Evolutionary conservation across 1,284 basidiomycete genomes (phyloP), one percentile per base, ranked within the genome.

Genomic region (Trichosporon faecale): DNA sequence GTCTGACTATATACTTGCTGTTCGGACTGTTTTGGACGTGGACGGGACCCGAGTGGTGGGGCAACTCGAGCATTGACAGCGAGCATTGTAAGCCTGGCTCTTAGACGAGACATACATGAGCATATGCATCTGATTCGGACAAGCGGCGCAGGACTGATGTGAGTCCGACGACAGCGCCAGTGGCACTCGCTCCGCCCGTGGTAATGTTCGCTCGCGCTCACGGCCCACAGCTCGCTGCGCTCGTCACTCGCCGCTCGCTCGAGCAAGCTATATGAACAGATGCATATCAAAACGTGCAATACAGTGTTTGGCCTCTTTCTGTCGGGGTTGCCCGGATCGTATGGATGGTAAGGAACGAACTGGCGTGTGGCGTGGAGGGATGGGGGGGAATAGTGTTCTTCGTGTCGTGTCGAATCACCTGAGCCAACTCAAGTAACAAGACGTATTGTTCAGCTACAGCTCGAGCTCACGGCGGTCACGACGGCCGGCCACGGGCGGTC

Each of bases 1-100:
- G 85, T 7, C 71, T 87, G 68, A 74, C 75, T 5, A 84, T 86
- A 16, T 87, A 86, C 72, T 46, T 86, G 8, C 57, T 85, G 12
- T 84, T 85, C 69, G 75, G 78, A 1, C 75, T 78, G 7, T 68
- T 84, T 14, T 66, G 78, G 11, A 76, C 69, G 3, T 78, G 78
- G 77, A 71, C 71, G 12, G 79, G 78, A 1, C 79, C 79, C 0
- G 65, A 73, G 2, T 85, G 82, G 83, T 84, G 80, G 80, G 83
- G 83, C 29, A 82, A 83, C 69, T 76, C 80, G 7, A 44, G 49
- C 3, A 67, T 76, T 2, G 84, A 85, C 75, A 77, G 77, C 1
- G 84, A 85, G 70, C 84, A 85, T 72, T 85, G 84, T 73, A 74
- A 72, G 11, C 77, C 81, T 2, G 81, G 80, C 12, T 76, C 75